Evolutionary conservation across 176 grass and related monocot genomes (phyloP).

Genomic region (Otatea glauca): DNA sequence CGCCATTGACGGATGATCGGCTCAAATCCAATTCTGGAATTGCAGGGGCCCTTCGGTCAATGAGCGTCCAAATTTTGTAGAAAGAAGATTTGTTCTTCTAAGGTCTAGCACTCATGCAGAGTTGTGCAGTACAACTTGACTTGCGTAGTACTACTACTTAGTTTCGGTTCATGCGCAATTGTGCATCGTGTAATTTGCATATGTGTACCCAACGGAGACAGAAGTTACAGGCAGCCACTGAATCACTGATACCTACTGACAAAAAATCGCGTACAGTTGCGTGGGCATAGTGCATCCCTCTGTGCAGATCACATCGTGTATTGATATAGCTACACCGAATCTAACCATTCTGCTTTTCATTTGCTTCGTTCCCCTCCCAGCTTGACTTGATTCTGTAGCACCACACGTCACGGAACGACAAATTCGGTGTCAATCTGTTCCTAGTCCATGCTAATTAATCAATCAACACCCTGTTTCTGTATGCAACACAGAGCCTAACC

Average conservation of each 20-base stretch:
- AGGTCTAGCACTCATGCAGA: neutral
- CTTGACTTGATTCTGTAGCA: neutral
- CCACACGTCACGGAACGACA: neutral
- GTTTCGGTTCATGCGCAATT: neutral
- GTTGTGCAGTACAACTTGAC: neutral
- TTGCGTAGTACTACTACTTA: neutral
- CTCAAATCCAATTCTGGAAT: neutral
- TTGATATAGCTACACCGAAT: neutral
- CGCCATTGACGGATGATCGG: neutral
- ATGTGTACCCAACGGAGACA: neutral
- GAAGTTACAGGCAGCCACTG: neutral
- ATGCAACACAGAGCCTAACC: neutral
- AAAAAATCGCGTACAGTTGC: neutral
- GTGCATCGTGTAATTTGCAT: neutral
- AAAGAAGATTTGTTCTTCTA: neutral
- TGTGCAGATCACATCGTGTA: neutral
- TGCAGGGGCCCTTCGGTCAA: neutral
- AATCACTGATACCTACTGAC: neutral
- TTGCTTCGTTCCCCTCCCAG: neutral
- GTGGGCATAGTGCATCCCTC: neutral
- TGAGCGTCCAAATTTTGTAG: neutral
- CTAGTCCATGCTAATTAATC: neutral
- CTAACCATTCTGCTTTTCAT: neutral
- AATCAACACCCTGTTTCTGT: neutral
- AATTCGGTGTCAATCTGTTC: neutral